Conservation (phyloP, 371 early-diverging fungal species). For the Mucor indicus region DNA sequence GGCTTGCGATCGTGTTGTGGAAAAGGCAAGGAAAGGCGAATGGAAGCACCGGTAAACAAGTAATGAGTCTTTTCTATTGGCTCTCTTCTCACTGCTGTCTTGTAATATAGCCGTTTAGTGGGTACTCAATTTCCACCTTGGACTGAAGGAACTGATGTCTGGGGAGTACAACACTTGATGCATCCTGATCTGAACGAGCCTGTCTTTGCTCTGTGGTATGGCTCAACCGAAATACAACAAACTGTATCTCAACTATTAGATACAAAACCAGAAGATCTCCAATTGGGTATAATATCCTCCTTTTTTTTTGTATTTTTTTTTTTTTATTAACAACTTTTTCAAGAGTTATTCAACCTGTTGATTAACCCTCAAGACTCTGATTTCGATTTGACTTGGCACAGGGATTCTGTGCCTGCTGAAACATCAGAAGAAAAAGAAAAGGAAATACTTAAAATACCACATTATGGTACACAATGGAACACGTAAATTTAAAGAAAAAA, state of each 20-base stretch:
- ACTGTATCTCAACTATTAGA: slow-evolving; percentile 44
- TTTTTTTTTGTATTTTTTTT: background rate
- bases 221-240: slow-evolving; percentile 30
- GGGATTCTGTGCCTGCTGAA: slow-evolving; percentile 50
- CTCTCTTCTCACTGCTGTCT: background rate
- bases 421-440: slow-evolving; percentile 40
- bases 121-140: slow-evolving; percentile 59
- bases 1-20: slow-evolving; percentile 49
- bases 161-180: slow-evolving; percentile 54
- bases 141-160: slow-evolving; percentile 51
- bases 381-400: slow-evolving; percentile 55
- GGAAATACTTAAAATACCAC: slow-evolving; percentile 44
- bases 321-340: background rate
- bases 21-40: slow-evolving; percentile 40
- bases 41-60: slow-evolving; percentile 43
- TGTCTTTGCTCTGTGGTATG: slow-evolving; percentile 53
- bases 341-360: slow-evolving; percentile 54
- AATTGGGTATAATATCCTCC: slow-evolving; percentile 43
- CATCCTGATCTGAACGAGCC: slow-evolving; percentile 50
- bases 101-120: slow-evolving; percentile 34
- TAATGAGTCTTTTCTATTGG: background rate
- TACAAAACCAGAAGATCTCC: slow-evolving; percentile 36
- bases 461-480: slow-evolving; percentile 61
- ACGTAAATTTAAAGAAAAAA: slow-evolving; percentile 21
- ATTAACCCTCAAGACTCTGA: slow-evolving; percentile 51